Evolutionary conservation across 805 yeast genomes (phyloP).

Genomic region (Ogataea paradorogensis): DNA sequence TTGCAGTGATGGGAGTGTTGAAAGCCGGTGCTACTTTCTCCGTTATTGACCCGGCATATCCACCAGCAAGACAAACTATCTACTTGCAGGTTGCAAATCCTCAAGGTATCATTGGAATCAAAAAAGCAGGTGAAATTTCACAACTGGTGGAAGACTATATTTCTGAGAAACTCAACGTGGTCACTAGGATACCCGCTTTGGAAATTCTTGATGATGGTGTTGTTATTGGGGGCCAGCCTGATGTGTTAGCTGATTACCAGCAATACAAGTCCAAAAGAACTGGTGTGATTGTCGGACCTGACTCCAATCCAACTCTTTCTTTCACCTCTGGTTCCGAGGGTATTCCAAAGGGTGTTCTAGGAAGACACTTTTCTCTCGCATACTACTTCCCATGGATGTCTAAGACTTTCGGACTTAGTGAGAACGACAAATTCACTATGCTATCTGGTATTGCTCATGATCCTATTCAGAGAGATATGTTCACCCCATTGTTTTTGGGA

Average conservation of each 20-base stretch:
- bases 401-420: slow-evolving; percentile 70
- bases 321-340: slow-evolving; percentile 99
- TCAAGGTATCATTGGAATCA: slow-evolving; percentile 81
- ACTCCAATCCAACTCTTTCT: slow-evolving; percentile 92
- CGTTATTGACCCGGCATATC: slow-evolving; percentile 98
- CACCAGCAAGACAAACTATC: slow-evolving; percentile 95
- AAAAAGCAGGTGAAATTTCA: slow-evolving; percentile 84
- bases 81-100: slow-evolving; percentile 94
- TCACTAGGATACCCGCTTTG: slow-evolving; percentile 72
- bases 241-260: slow-evolving; percentile 42
- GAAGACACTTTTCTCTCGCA: slow-evolving; percentile 95
- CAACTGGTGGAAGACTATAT: slow-evolving; percentile 78
- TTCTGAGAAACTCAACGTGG: slow-evolving; percentile 63
- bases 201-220: slow-evolving; percentile 75
- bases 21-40: slow-evolving; percentile 99
- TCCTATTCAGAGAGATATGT: slow-evolving; percentile 98
- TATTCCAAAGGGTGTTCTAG: slow-evolving; percentile 96
- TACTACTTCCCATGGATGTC: slow-evolving; percentile 99
- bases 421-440: slow-evolving; percentile 91
- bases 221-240: slow-evolving; percentile 55
- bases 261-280: slow-evolving; percentile 56
- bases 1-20: slow-evolving; percentile 95
- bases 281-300: slow-evolving; percentile 95
- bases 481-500: slow-evolving; percentile 94
- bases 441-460: slow-evolving; percentile 98